Evolutionary conservation across 75 land plant genomes (phyloP), one percentile per base, ranked within the genome.

Genomic region (Pinus taeda): DNA sequence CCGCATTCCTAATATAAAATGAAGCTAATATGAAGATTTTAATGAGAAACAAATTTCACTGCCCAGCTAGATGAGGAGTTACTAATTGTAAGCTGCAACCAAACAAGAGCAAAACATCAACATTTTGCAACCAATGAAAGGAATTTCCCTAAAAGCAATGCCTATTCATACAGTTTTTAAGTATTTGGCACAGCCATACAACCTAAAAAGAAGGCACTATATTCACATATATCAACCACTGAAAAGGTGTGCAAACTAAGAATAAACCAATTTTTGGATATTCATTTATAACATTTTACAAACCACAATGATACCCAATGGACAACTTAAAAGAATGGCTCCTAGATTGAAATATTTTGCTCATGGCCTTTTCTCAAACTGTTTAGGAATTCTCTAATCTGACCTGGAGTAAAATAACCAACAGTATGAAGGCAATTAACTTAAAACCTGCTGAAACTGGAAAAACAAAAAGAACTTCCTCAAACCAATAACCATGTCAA

Each of bases 181-280:
- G 6, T 20, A 29, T 36, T 67, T 39, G 53, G 21, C 71, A 33
- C 20, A 39, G 42, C 49, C 53, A 39, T 39, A 8, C 69, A 65
- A 33, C 69, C 69, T 17, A 65, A 14, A 65, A 11, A 33, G 36
- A 65, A 69, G 42, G 13, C 53, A 69, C 7, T 7, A 45, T 42
- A n/a, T 39, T 20, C 71, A 18, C 53, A 20, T 36, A 39, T 2
- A n/a, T 69, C 37, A 20, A 49, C 12, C 12, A 49, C 55, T 49
- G 55, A 69, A 69, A 17, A 37, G 49, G 21, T 30, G 42, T 30
- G 18, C 7, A 20, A 36, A 36, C 36, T 30, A 36, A 6, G 14
- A 69, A 22, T 36, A 39, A 11, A n/a, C 72, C 72, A 69, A 42
- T 39, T 69, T 69, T n/a, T 13, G 17, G 14, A 69, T 69, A 69